Percentiles rank a stretch among this genome's conserved stretches.
These are phyloP conservation scores for Aureobasidium sp. DNA, from an alignment of 2,329 filamentous ascomycete genomes.

Conservation along the genomic window DNA sequence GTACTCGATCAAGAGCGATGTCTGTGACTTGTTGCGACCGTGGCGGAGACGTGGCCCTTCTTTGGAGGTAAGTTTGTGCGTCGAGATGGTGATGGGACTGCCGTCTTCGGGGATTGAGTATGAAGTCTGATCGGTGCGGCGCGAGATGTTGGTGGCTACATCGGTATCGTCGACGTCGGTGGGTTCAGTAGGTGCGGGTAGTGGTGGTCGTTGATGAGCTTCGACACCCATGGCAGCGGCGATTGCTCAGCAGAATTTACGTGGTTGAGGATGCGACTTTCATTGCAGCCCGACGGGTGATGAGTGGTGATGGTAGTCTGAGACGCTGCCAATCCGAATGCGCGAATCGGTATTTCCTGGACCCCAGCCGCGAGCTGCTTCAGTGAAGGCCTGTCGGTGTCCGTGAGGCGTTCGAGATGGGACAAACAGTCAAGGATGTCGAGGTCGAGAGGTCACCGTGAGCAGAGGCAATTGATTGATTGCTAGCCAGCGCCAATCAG, in stretches of 20 bases:
- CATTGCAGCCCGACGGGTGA: constrained; percentile 8
- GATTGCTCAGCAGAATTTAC: not conserved
- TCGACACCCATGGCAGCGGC: constrained; percentile 13
- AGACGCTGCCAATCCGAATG: constrained; percentile 6
- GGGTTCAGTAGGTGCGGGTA: constrained; percentile 71
- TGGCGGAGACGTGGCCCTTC: constrained; percentile 46
- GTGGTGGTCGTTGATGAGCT: constrained; percentile 42
- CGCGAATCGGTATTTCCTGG: not conserved
- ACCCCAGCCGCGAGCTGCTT: not conserved
- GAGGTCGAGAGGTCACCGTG: not conserved
- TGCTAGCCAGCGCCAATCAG: constrained; percentile 4
- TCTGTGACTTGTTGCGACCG: constrained; percentile 63
- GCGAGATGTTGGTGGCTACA: constrained; percentile 61
- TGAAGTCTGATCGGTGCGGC: constrained; percentile 60
- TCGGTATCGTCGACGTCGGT: constrained; percentile 42
- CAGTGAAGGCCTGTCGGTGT: not conserved
- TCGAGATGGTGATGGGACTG: constrained; percentile 86
- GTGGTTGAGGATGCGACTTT: not conserved
- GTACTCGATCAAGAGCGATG: constrained; percentile 88
- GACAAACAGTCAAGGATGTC: constrained; percentile 9
- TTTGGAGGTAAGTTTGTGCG: constrained; percentile 49
- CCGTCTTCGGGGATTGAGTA: constrained; percentile 81
- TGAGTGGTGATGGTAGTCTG: not conserved
- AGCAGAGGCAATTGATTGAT: not conserved
- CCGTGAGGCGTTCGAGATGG: not conserved